Evolutionary conservation across 2,329 filamentous ascomycete species (phyloP).

Genomic region (Sporothrix luriei): DNA sequence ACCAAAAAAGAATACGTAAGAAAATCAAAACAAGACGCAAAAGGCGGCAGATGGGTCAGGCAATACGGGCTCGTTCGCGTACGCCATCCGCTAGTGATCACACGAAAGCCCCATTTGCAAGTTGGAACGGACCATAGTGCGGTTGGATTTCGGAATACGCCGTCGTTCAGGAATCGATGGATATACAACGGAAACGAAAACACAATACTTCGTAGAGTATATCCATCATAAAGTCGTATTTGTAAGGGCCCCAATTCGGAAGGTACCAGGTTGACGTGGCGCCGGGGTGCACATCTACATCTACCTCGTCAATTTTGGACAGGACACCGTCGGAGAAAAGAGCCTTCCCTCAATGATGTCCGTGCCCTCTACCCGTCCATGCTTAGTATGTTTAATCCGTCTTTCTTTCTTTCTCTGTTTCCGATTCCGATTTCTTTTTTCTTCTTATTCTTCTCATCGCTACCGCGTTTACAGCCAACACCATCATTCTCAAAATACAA

Average conservation of each 20-base stretch:
- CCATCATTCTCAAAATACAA: not conserved
- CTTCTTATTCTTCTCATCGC: not conserved
- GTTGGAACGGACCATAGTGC: not conserved
- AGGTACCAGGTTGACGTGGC: not conserved
- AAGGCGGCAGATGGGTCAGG: not conserved
- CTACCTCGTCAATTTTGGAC: not conserved
- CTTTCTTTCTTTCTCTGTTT: not conserved
- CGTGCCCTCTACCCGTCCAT: not conserved
- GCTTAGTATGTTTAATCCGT: not conserved
- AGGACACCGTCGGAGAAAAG: not conserved
- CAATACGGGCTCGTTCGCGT: not conserved
- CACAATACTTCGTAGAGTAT: too few relatives aligned
- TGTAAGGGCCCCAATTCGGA: not conserved
- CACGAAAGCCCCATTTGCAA: not conserved
- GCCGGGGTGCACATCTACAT: not conserved
- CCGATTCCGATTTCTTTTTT: not conserved
- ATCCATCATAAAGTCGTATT: too few relatives aligned
- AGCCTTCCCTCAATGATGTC: not conserved
- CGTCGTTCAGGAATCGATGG: not conserved
- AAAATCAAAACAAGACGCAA: not conserved
- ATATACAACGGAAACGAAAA: not conserved
- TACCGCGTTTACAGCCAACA: too few relatives aligned
- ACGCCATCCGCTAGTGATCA: not conserved
- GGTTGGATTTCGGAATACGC: not conserved
- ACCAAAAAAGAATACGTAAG: conserved; percentile 1